phyloP scores from a whole-genome alignment of 1,139 yeast genomes.

The Candida sanyaensis region DNA sequence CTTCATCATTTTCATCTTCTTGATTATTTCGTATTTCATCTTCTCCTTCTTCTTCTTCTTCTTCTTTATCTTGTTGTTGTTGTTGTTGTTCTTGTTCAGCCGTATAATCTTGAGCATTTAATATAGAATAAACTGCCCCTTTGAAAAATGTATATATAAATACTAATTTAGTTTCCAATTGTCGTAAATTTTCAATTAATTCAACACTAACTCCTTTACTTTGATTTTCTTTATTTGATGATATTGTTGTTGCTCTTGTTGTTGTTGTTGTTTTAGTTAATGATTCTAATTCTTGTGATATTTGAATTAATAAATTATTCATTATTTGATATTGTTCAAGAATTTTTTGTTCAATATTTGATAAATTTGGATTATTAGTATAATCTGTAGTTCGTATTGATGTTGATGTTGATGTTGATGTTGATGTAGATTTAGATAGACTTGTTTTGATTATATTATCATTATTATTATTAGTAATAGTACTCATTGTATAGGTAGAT shows the following conservation, averaged over 20 bases:
- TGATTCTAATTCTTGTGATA: slow-evolving; percentile 33
- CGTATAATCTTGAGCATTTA: slow-evolving; percentile 15
- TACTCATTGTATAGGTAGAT: too few relatives aligned
- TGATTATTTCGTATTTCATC: slow-evolving; percentile 16
- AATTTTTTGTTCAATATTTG: slow-evolving; percentile 5
- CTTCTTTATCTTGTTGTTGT: slow-evolving; percentile 14
- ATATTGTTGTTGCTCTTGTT: too few relatives aligned
- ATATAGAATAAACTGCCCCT: slow-evolving; percentile 66
- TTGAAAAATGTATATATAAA: slow-evolving; percentile 66
- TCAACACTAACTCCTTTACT: slow-evolving; percentile 22
- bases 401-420: too few relatives aligned
- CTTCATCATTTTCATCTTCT: slow-evolving; percentile 11
- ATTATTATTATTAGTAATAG: background rate
- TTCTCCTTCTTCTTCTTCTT: slow-evolving; percentile 8
- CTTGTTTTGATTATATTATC: background rate
- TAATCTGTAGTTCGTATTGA: background rate
- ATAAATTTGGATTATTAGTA: slow-evolving; percentile 4
- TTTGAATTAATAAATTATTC: slow-evolving; percentile 22
- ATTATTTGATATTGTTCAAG: slow-evolving; percentile 10
- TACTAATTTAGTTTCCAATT: slow-evolving; percentile 63
- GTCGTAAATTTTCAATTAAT: slow-evolving; percentile 52
- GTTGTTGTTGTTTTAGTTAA: slow-evolving; percentile 28
- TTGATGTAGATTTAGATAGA: too few relatives aligned
- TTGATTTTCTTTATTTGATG: slow-evolving; percentile 4
- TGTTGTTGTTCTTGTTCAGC: slow-evolving; percentile 14